Evolutionary conservation across 208 protist species (phyloP).

Genomic region (Leishmania guyanensis): DNA sequence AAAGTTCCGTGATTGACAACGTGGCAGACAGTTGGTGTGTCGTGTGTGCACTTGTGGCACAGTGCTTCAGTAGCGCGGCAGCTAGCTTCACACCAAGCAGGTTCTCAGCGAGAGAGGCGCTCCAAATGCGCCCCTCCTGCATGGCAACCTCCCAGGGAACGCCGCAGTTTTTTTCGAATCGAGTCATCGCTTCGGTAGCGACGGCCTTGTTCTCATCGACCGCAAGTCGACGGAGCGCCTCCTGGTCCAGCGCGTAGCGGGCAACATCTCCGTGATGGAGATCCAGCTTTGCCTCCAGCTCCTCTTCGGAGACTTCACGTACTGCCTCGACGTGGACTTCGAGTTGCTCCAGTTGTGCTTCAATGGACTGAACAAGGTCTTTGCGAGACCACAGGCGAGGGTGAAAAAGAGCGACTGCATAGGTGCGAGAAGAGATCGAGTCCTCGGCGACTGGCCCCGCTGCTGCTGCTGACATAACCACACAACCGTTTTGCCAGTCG

Average conservation of each 20-base stretch:
- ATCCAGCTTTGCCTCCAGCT: slow-evolving; percentile 60
- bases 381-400: slow-evolving; percentile 35
- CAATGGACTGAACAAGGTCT: slow-evolving; percentile 30
- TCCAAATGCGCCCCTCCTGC: slow-evolving; percentile 61
- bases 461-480: background rate
- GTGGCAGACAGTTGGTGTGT: slow-evolving; percentile 16
- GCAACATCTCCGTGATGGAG: slow-evolving; percentile 75
- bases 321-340: slow-evolving; percentile 45
- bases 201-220: slow-evolving; percentile 27
- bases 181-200: slow-evolving; percentile 10
- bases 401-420: slow-evolving; percentile 37
- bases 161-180: slow-evolving; percentile 56
- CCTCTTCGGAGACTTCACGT: slow-evolving; percentile 41
- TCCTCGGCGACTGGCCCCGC: background rate
- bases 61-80: slow-evolving; percentile 48
- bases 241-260: slow-evolving; percentile 57
- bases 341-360: slow-evolving; percentile 18
- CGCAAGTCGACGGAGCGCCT: slow-evolving; percentile 18
- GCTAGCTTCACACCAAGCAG: slow-evolving; percentile 65
- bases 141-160: slow-evolving; percentile 58
- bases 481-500: slow-evolving; percentile 18
- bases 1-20: slow-evolving; percentile 17
- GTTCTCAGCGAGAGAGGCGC: slow-evolving; percentile 69
- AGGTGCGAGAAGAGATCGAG: background rate
- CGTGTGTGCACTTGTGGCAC: background rate